Evolutionary conservation across 208 protist species (phyloP).

Genomic region (Wallacemonas rigidus): DNA sequence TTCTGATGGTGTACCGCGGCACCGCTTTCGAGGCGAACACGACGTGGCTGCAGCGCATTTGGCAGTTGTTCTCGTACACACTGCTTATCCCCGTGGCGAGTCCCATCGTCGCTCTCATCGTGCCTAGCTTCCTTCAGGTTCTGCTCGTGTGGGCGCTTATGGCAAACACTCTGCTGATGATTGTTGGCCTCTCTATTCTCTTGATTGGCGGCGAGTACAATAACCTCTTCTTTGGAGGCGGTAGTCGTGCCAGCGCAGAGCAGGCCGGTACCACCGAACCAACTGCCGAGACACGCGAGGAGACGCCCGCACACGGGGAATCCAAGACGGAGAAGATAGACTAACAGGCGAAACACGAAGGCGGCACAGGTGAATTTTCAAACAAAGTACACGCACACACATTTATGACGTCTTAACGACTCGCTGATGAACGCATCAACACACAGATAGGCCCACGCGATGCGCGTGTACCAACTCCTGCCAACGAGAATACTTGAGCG

Average conservation of each 20-base stretch:
- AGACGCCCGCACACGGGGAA: conserved; percentile 3
- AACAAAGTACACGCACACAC: too few relatives aligned
- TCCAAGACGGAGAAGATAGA: conserved; percentile 25
- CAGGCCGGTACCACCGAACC: not conserved
- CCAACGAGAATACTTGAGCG: too few relatives aligned
- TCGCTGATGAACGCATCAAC: too few relatives aligned
- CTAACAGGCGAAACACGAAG: conserved; percentile 4
- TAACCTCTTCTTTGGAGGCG: conserved; percentile 11
- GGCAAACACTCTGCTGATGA: conserved; percentile 22
- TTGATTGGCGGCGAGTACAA: conserved; percentile 16
- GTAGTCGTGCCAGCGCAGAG: not conserved
- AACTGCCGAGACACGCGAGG: conserved; percentile 3
- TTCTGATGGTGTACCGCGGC: conserved; percentile 32
- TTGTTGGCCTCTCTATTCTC: conserved; percentile 24
- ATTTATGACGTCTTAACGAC: too few relatives aligned
- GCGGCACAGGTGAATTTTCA: not conserved
- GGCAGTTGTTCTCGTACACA: conserved; percentile 37
- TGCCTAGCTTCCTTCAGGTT: conserved; percentile 45
- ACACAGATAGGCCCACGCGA: too few relatives aligned
- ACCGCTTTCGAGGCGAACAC: conserved; percentile 28
- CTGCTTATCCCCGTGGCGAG: conserved; percentile 31
- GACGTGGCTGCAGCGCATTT: conserved; percentile 25
- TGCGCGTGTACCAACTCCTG: too few relatives aligned
- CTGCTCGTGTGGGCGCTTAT: conserved; percentile 25
- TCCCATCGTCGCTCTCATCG: conserved; percentile 29